Evolutionary conservation across 176 grass and related monocot species (phyloP).

Genomic region (Melocanna baccifera): DNA sequence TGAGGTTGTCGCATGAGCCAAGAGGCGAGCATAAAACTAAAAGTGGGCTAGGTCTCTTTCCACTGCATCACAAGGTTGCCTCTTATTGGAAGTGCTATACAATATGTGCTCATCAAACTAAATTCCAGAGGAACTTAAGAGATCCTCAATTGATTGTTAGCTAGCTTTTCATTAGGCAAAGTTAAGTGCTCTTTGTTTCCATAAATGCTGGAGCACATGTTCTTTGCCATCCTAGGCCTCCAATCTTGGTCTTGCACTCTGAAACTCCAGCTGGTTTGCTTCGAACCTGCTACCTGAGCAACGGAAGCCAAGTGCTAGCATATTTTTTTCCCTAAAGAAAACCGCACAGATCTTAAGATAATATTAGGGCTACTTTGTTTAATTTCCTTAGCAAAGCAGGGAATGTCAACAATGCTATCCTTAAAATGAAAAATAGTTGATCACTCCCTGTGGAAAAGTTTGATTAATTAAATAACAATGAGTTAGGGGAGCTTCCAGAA

Average conservation of each 20-base stretch:
- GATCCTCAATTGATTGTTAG: not conserved
- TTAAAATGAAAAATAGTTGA: not conserved
- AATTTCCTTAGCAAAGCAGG: not conserved
- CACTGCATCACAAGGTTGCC: not conserved
- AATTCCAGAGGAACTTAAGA: not conserved
- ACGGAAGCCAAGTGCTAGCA: not conserved
- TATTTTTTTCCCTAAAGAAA: not conserved
- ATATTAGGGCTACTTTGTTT: not conserved
- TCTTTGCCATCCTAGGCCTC: conserved; percentile 18
- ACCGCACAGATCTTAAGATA: not conserved
- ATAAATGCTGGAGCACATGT: conserved; percentile 29
- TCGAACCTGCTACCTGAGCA: conserved; percentile 9
- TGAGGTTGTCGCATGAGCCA: not conserved
- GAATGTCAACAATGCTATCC: not conserved
- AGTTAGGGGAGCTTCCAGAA: conserved; percentile 33
- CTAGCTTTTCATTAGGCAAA: conserved; percentile 20
- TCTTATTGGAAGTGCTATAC: not conserved
- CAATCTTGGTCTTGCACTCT: not conserved
- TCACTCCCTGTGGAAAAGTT: not conserved
- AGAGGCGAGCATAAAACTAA: not conserved
- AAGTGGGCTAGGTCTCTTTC: conserved; percentile 12
- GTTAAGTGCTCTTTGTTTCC: conserved; percentile 27
- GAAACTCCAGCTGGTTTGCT: not conserved
- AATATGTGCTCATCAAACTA: not conserved
- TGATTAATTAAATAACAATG: conserved; percentile 19